phyloP scores from a whole-genome alignment of 2,329 filamentous ascomycete genomes.

The Fusarium albosuccineum region DNA sequence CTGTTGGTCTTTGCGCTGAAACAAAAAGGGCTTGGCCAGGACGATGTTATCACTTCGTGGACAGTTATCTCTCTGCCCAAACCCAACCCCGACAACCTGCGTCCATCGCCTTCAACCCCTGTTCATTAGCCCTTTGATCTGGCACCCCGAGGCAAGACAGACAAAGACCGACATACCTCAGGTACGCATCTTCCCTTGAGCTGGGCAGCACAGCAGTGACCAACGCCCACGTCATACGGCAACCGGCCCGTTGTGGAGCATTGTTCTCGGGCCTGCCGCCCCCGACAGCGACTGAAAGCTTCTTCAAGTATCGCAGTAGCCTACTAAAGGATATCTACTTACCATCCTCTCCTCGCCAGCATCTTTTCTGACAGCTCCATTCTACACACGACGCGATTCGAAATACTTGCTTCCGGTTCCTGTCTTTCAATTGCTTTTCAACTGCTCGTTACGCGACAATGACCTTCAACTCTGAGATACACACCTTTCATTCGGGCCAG shows the following conservation, averaged over 20 bases:
- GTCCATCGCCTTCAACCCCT: too few relatives aligned
- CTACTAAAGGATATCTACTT: conserved; percentile 1
- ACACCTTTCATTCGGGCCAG: conserved; percentile 82
- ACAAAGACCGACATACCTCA: not conserved
- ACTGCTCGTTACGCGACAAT: conserved; percentile 42
- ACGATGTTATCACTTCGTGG: too few relatives aligned
- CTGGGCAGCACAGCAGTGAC: not conserved
- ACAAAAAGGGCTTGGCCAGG: too few relatives aligned
- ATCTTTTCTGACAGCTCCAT: not conserved
- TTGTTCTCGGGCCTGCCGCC: not conserved
- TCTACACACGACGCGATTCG: too few relatives aligned
- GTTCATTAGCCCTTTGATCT: too few relatives aligned
- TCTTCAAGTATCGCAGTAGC: not conserved
- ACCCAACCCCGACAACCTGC: too few relatives aligned
- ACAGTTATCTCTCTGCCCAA: too few relatives aligned
- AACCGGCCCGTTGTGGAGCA: conserved; percentile 22
- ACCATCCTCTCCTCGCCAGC: not conserved
- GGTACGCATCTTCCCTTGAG: too few relatives aligned
- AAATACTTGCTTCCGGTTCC: not conserved
- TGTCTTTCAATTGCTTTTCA: not conserved
- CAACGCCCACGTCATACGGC: conserved; percentile 3
- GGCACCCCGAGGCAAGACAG: not conserved
- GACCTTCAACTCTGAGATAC: conserved; percentile 56
- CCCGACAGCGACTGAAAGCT: too few relatives aligned
- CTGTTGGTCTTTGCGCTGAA: not conserved